These are phyloP conservation scores for Knoxdaviesia capensis DNA, from an alignment of 2,329 filamentous ascomycete species.

Conservation along the genomic window DNA sequence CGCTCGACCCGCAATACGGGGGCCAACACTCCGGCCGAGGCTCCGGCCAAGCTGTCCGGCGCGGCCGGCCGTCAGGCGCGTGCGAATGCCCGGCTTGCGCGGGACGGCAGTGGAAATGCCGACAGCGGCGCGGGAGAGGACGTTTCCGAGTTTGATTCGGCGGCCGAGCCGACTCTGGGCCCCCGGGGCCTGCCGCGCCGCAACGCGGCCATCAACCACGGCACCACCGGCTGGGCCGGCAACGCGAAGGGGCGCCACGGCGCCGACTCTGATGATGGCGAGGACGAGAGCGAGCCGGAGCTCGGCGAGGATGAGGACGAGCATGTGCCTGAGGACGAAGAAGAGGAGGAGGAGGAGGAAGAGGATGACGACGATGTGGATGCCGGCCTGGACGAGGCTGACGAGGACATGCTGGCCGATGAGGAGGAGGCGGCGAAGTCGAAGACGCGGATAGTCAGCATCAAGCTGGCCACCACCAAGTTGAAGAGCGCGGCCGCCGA, in stretches of 20 bases:
- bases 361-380: constrained; percentile 37
- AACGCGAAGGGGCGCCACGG: constrained; percentile 1
- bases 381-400: constrained; percentile 33
- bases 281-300: constrained; percentile 52
- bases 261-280: constrained; percentile 12
- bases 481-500: constrained; percentile 7
- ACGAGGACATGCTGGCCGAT: constrained; percentile 15
- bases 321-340: constrained; percentile 38
- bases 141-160: constrained; percentile 11
- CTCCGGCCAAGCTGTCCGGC: constrained; percentile 43
- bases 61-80: constrained; percentile 75
- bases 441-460: constrained; percentile 54
- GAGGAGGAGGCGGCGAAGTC: constrained; percentile 1
- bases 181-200: constrained; percentile 28
- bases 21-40: constrained; percentile 51
- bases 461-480: constrained; percentile 30
- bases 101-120: constrained; percentile 29
- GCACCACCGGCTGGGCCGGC: constrained; percentile 25
- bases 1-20: constrained; percentile 58
- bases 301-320: constrained; percentile 58
- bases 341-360: constrained; percentile 35
- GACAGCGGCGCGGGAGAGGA: constrained; percentile 25
- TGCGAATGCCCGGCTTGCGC: constrained; percentile 45
- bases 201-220: constrained; percentile 26
- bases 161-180: constrained; percentile 11